Conservation (phyloP, 495 filamentous ascomycete genomes). For the Lasiosphaeria miniovina region DNA sequence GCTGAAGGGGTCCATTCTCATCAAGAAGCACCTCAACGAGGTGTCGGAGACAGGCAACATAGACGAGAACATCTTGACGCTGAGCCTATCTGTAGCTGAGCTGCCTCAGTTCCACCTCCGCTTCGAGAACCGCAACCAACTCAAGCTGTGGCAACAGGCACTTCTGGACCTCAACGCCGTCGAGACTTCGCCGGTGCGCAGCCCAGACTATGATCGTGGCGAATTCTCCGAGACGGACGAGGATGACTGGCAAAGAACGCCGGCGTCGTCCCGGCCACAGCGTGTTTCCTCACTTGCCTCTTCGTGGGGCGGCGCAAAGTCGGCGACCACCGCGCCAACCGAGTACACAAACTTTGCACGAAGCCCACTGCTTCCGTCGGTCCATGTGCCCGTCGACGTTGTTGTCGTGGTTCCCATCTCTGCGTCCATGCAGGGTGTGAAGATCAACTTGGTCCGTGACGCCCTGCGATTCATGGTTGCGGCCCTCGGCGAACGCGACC, state of each 20-base stretch:
- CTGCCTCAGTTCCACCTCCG: constrained; percentile 95
- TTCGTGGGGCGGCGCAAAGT: constrained; percentile 79
- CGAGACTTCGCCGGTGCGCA: constrained; percentile 58
- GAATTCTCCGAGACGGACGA: constrained; percentile 85
- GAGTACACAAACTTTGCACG: constrained; percentile 71
- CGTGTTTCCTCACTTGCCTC: constrained; percentile 84
- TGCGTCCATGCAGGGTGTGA: constrained; percentile 97
- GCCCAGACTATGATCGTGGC: constrained; percentile 67
- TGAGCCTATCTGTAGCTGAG: constrained; percentile 89
- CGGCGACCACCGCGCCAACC: constrained; percentile 72
- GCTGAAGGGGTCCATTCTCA: constrained; percentile 95
- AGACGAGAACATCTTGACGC: constrained; percentile 82
- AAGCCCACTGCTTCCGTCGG: constrained; percentile 52
- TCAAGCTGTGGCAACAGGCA: constrained; percentile 89
- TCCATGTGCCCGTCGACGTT: constrained; percentile 92
- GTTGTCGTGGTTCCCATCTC: constrained; percentile 97
- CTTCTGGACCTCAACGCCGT: constrained; percentile 77
- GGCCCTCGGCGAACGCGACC: constrained; percentile 87
- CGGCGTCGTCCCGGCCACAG: constrained; percentile 56
- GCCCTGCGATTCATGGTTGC: constrained; percentile 89
- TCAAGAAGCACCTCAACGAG: constrained; percentile 95
- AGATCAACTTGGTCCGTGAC: constrained; percentile 94
- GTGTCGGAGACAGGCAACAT: constrained; percentile 63
- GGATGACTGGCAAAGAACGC: constrained; percentile 76
- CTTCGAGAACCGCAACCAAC: constrained; percentile 79